These are phyloP conservation scores for Hyaloperonospora arabidopsidis DNA, from an alignment of 352 stramenopile species.

Conservation along the genomic window DNA sequence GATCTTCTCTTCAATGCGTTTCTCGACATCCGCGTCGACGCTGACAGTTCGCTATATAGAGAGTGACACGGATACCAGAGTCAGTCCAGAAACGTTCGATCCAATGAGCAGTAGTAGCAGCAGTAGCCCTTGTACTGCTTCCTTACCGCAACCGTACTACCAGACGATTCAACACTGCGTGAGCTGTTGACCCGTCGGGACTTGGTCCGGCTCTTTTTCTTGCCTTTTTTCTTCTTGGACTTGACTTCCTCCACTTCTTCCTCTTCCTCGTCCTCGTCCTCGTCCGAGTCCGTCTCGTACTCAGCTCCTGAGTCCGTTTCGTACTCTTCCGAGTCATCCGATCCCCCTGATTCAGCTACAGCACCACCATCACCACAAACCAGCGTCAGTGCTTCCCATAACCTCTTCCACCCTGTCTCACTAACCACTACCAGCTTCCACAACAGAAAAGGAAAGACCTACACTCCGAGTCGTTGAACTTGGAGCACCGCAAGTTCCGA, in stretches of 20 bases:
- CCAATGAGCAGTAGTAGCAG: background rate
- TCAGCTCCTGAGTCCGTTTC: slow-evolving; percentile 52
- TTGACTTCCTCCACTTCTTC: slow-evolving; percentile 68
- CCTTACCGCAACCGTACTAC: slow-evolving; percentile 29
- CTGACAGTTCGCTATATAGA: slow-evolving; percentile 39
- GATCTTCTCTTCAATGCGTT: slow-evolving; percentile 85
- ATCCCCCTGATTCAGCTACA: slow-evolving; percentile 54
- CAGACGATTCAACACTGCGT: slow-evolving; percentile 34
- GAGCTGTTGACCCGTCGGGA: slow-evolving; percentile 40
- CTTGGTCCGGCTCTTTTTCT: slow-evolving; percentile 37
- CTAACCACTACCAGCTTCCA: background rate
- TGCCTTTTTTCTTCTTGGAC: slow-evolving; percentile 58
- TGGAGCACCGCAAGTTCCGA: slow-evolving; percentile 79
- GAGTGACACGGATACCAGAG: slow-evolving; percentile 3
- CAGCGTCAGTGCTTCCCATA: background rate
- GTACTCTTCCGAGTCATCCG: slow-evolving; percentile 73
- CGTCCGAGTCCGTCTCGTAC: slow-evolving; percentile 46
- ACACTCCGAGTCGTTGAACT: slow-evolving; percentile 87
- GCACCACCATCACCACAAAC: background rate
- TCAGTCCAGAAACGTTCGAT: slow-evolving; percentile 8
- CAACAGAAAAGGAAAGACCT: slow-evolving; percentile 16
- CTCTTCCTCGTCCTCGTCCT: slow-evolving; percentile 51
- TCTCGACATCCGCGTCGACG: slow-evolving; percentile 69
- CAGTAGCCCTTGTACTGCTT: background rate
- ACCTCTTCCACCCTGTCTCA: background rate